These are phyloP conservation scores for Phalaenopsis hybrid DNA, from an alignment of 116 monocot genomes.

Conservation along the genomic window DNA sequence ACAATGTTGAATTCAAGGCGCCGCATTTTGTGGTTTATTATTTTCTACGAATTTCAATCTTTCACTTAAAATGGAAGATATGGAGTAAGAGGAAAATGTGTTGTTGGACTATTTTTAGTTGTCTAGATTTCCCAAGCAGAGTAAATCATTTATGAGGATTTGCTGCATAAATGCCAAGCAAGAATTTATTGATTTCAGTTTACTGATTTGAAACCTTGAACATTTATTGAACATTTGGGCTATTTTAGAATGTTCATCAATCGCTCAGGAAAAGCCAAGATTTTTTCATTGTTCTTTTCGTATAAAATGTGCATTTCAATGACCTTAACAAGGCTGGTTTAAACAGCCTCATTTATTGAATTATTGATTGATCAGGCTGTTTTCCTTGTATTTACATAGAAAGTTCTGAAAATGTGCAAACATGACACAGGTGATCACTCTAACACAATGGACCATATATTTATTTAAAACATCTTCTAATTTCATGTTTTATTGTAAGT, in stretches of 20 bases:
- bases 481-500: not conserved
- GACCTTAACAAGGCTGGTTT: not conserved
- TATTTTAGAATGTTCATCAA: no score
- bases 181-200: not conserved
- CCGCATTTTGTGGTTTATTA: not conserved
- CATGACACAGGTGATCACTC: not conserved
- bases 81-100: not conserved
- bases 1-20: not conserved
- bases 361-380: not conserved
- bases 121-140: not conserved
- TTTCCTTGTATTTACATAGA: slow-evolving; percentile 1
- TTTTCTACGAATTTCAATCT: not conserved
- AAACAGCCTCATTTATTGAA: not conserved
- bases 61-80: not conserved
- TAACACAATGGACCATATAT: not conserved
- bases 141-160: not conserved
- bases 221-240: not conserved
- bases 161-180: not conserved
- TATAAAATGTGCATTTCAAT: not conserved
- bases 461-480: not conserved
- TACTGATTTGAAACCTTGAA: not conserved
- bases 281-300: not conserved
- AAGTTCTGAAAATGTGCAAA: not conserved
- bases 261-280: no score
- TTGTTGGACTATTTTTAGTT: not conserved